Evolutionary conservation across 768 basidiomycete genomes (phyloP), one percentile per base, ranked within the genome.

Genomic region (Termitomyces sp.): DNA sequence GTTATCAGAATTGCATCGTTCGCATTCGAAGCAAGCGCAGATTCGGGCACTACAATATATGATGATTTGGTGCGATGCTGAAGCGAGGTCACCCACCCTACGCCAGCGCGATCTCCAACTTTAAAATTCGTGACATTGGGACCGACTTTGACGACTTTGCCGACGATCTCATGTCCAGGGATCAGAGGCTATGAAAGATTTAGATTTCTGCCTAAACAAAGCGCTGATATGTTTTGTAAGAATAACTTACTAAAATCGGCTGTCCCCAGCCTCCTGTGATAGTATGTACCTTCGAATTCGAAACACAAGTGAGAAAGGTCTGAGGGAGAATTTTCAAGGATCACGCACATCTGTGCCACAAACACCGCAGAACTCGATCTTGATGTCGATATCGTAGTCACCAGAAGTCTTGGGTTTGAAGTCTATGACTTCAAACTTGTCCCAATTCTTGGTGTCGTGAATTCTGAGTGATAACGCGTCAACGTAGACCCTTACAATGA

Each of bases 321-420:
- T n/a, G 10, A 29, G 16, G 22, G 27, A 6, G 24, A 8, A 18
- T 39, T 39, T 39, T 7, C 18, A 39, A 6, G 6, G 44, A 46
- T 14, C 8, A 62, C 69, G 2, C 51, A 83, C 76, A 66, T 84
- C 83, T 4, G 79, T 78, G 36, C 77, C 81, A 58, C 83, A 84
- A 18, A 81, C 79, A 26, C 75, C 75, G 59, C 74, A 81, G 61
- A 72, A 79, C 22, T 77, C 76, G 57, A 81, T 79, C 52, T 76
- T 73, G 57, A 82, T 76, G 53, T 86, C 83, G 52, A 86, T 71
- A 62, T 87, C 85, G 59, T 78, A 73, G 26, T 82, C 77, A 4
- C 73, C 74, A 58, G 74, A 74, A 7, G 66, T 67, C 70, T 86
- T 86, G 16, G 84, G 83, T 62, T 79, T 64, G 68, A 80, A 81